Evolutionary conservation across 495 filamentous ascomycete genomes (phyloP).

Genomic region (Xylaria cubensis): DNA sequence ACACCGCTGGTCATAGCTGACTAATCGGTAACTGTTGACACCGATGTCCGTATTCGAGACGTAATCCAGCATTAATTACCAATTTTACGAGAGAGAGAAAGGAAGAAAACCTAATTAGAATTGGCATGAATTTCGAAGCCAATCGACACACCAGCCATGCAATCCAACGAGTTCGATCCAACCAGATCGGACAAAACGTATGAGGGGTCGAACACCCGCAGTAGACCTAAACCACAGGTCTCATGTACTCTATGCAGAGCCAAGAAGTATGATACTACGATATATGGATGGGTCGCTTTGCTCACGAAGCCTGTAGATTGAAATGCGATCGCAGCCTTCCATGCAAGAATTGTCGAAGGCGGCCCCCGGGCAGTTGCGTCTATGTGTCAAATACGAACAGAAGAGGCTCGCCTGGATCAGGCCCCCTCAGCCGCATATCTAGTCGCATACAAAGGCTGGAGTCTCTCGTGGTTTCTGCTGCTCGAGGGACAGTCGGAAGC

Average conservation of each 20-base stretch:
- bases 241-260: conserved; percentile 8
- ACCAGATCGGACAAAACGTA: background rate
- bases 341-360: conserved; percentile 1
- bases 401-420: background rate
- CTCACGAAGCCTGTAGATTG: background rate
- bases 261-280: background rate
- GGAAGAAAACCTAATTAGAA: background rate
- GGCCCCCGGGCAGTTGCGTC: background rate
- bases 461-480: background rate
- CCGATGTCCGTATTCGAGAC: background rate
- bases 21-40: background rate
- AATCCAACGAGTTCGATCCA: background rate
- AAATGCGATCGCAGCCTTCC: conserved; percentile 1
- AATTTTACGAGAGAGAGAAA: background rate
- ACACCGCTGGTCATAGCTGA: background rate
- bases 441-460: background rate
- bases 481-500: background rate
- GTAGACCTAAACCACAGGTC: background rate
- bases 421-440: background rate
- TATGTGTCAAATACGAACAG: background rate
- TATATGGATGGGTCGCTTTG: background rate
- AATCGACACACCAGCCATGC: background rate
- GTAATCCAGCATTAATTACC: background rate
- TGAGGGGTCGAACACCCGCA: background rate
- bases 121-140: background rate